Base-by-base conservation (phyloP, 768 basidiomycete species). In the Suillus bovinus region DNA sequence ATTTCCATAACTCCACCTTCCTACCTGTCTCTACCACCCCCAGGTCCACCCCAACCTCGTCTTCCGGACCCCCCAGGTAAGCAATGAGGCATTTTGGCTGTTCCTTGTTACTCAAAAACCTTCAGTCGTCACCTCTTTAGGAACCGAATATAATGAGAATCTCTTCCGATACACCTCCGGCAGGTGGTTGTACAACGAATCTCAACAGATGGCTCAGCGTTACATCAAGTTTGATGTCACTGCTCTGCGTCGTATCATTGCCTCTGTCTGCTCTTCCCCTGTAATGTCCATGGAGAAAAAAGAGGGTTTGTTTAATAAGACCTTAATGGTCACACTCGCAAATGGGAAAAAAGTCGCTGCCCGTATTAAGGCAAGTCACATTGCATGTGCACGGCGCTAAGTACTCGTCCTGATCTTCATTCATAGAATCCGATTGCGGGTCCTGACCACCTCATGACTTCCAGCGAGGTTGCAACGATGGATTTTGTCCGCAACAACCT, bases 391-490 rank as follows among this genome's bases (percentile, higher is more conserved):
- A 24, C 10, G 27, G 17, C 8, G 4, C n/a, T n/a, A n/a, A n/a
- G 13, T 27, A n/a, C 49, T 49, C 55, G 29, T 29, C 8, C 54
- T 61, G 22, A 60, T 38, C 9, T 56, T 10, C 34, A 41, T 44
- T 29, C n/a, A 16, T n/a, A 66, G 65, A 64, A 58, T 61, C 68
- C 70, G 11, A 60, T 75, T 34, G 69, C 71, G 29, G 74, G 76
- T n/a, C 71, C 71, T 5, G 58, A 63, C 6, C 70, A 68, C 61
- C 64, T 72, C 44, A 62, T 62, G 17, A 75, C 73, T 27, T 76
- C 76, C 16, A 77, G 76, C 58, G 76, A 77, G 59, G 76, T 75
- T 5, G 76, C 76, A 20, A 77, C 75, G 0, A 69, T 77, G 68
- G 67, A 76, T 39, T 77, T 68, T 60, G 64, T 64, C 17, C 71